Conservation (phyloP, 2,329 filamentous ascomycete genomes). For the Pseudocercospora fuligena region DNA sequence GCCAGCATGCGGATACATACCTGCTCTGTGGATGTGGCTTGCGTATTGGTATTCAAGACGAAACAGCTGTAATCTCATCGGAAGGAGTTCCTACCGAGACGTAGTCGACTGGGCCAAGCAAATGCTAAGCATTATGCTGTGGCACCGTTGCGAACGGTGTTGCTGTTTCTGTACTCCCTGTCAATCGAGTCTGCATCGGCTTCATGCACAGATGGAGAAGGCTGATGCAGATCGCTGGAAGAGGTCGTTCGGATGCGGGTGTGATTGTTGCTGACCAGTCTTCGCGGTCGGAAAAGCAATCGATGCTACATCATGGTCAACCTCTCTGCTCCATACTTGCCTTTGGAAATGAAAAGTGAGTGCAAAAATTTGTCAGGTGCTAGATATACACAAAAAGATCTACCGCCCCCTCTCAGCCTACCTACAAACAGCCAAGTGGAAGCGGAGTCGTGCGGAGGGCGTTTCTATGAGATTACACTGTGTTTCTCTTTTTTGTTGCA, state of each 20-base stretch:
- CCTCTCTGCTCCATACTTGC: not conserved
- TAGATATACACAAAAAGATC: constrained; percentile 12
- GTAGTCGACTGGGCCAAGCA: not conserved
- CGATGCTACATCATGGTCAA: not conserved
- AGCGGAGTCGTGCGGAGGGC: constrained; percentile 10
- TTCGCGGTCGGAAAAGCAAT: not conserved
- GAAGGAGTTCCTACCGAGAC: not conserved
- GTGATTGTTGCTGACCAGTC: not conserved
- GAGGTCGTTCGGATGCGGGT: not conserved
- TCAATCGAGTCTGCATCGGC: not conserved
- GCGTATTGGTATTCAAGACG: not conserved
- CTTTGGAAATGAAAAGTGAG: not conserved
- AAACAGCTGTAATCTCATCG: constrained; percentile 1
- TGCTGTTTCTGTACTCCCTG: constrained; percentile 1
- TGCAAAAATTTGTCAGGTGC: constrained; percentile 2
- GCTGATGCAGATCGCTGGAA: constrained; percentile 2
- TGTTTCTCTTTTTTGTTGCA: constrained; percentile 23
- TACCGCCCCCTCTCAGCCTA: constrained; percentile 2
- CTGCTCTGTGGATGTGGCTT: not conserved
- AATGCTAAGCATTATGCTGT: not conserved
- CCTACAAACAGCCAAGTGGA: constrained; percentile 5
- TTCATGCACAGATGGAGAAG: constrained; percentile 5
- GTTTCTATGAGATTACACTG: constrained; percentile 33
- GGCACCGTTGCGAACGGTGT: not conserved
- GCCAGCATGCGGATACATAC: not conserved